Base-by-base conservation (phyloP, 2,329 filamentous ascomycete species). In the Grosmannia huntii region DNA sequence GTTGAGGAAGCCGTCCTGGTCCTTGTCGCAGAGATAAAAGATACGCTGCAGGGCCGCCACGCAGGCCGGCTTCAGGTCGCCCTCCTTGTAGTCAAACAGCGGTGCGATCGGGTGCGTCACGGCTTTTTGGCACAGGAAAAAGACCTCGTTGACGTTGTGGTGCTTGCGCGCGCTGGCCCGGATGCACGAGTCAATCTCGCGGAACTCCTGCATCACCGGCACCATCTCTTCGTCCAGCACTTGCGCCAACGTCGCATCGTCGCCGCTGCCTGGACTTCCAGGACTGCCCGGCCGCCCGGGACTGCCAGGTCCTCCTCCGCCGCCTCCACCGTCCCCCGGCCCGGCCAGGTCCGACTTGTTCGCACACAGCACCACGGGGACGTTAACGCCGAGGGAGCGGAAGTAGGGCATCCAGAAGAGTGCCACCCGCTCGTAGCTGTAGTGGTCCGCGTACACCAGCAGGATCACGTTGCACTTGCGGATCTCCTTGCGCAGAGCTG, bases 391-490 rank as follows among this genome's bases (percentile, higher is more conserved):
- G 46, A 99, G 81, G 4, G 91, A 96, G 61, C 94, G 87, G 68
- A 99, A 97, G 72, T 96, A 95, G 12, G 94, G 94, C 82, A 99
- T 87, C 94, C 94, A 99, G 72, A 97, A 99, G 52, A 99, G 78
- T 4, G 92, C 94, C 4, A 99, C 91, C 44, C 94, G 81, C 70
- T 99, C 94, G 75, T 97, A 99, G 78, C 91, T 97, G 76, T 99
- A 99, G 73, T 97, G 92, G 70, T 99, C 94, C 64, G 91, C 91
- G 72, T 99, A 99, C 57, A 99, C 91, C 50, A 99, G 83, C 21
- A 97, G 79, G 63, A 99, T 97, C 64, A 96, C 92, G 70, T 96
- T 99, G 67, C 87, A 94, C 71, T 96, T 96, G 63, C 94, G 85
- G 62, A 99, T 91, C 74, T 97, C 94, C 69, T 94, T 94, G 61